Evolutionary conservation across 1,284 basidiomycete species (phyloP), one percentile per base, ranked within the genome.

Genomic region (Tilletia caries): DNA sequence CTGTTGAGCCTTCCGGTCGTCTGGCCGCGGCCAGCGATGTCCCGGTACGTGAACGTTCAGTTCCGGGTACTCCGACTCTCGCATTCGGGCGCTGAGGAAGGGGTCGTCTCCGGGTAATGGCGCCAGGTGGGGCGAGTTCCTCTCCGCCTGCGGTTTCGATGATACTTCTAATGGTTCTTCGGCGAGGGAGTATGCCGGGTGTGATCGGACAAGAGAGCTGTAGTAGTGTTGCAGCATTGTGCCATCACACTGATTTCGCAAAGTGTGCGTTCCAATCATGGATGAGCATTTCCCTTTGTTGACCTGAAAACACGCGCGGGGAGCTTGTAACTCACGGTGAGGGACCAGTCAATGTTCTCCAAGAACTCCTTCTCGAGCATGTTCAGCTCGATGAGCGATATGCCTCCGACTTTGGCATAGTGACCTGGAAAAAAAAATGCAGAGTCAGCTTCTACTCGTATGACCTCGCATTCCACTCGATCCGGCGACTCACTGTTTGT

Each of bases 291-390:
- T n/a, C n/a, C n/a, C n/a, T n/a, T n/a, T n/a, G n/a, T n/a, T n/a
- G n/a, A n/a, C n/a, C n/a, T n/a, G n/a, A n/a, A n/a, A n/a, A n/a
- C 23, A 50, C 52, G 15, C 25, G 52, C 12, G 3, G 23, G 13
- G 5, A 54, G 6, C 5, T 13, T 54, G 52, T 2, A 23, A 71
- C 73, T 43, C 46, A 70, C 70, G 25, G 73, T 80, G n/a, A 83
- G 67, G 18, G 75, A 68, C 81, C 81, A 83, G 60, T 82, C 78
- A 64, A 83, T 83, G 66, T 77, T 75, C 46, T 74, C 74, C 25
- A 82, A 67, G 50, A 83, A 82, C 70, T 83, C 81, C 54, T 81
- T 82, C 50, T 83, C 81, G n/a, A 83, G 68, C 68, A 83, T 69
- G 66, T 83, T 83, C 68, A 83, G 76, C 73, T 83, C 81, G 15